A percentile compares a stretch with the other conserved stretches of the same genome.
Conservation (phyloP, 2,329 filamentous ascomycete genomes). For the Fusarium heterosporum region DNA sequence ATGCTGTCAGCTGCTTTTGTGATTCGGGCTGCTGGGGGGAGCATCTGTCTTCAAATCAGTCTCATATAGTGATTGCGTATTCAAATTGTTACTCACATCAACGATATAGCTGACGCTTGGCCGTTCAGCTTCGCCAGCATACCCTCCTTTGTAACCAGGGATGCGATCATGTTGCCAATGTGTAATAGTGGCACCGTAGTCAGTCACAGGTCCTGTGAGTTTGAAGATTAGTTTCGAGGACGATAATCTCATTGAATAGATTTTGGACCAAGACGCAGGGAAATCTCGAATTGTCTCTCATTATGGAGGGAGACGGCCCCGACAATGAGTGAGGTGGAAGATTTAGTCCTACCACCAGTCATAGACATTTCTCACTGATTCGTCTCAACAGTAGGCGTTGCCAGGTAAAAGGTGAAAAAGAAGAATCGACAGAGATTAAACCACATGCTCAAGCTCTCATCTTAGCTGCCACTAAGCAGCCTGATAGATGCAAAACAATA, state of each 20-base stretch:
- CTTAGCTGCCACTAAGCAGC: constrained; percentile 30
- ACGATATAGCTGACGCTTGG: constrained; percentile 91
- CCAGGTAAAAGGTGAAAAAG: neutral
- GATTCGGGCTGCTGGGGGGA: constrained; percentile 82
- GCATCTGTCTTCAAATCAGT: constrained; percentile 69
- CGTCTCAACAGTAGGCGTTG: neutral
- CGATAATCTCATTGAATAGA: constrained; percentile 16
- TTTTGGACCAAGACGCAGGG: constrained; percentile 10
- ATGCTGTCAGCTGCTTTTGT: constrained; percentile 85
- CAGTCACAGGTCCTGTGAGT: constrained; percentile 82
- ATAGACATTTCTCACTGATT: neutral
- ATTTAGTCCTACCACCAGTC: neutral
- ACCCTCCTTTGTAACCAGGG: constrained; percentile 75
- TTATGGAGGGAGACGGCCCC: neutral
- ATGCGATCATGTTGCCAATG: constrained; percentile 89
- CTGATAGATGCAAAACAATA: constrained; percentile 2
- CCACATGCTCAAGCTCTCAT: neutral
- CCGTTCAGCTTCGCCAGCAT: constrained; percentile 80
- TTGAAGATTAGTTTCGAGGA: constrained; percentile 34
- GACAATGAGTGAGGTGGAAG: neutral
- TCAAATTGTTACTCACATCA: constrained; percentile 69
- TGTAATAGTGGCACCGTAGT: constrained; percentile 89
- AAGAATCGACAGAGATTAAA: neutral
- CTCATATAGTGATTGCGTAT: constrained; percentile 14
- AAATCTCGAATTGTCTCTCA: neutral